Conservation (phyloP, 805 yeast genomes). For the Barnettozyma populi region DNA sequence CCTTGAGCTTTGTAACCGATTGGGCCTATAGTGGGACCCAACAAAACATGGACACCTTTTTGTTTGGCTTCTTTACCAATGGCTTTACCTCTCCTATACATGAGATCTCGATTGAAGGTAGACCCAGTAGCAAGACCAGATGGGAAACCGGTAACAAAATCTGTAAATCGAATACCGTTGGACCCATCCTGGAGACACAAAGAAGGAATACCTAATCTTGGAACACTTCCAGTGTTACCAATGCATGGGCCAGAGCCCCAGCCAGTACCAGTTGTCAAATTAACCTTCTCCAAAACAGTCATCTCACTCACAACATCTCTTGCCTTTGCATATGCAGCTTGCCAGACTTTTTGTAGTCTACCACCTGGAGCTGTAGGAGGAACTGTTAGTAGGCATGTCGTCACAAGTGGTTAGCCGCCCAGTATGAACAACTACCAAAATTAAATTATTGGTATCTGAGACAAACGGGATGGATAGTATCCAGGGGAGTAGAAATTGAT, state of each 20-base stretch:
- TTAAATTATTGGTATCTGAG: slow-evolving; percentile 1
- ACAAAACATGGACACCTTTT: slow-evolving; percentile 50
- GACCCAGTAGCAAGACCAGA: slow-evolving; percentile 55
- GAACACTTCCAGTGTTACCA: slow-evolving; percentile 56
- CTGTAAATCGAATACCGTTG: slow-evolving; percentile 53
- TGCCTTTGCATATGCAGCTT: slow-evolving; percentile 50
- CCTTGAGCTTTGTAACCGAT: slow-evolving; percentile 58
- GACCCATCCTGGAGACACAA: slow-evolving; percentile 62
- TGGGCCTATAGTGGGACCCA: slow-evolving; percentile 58
- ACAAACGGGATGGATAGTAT: slow-evolving; percentile 24
- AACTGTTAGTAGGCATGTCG: slow-evolving; percentile 6
- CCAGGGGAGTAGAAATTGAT: slow-evolving; percentile 19
- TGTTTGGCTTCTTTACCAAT: slow-evolving; percentile 48
- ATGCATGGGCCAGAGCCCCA: slow-evolving; percentile 60
- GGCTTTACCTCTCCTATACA: slow-evolving; percentile 49
- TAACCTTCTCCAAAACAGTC: slow-evolving; percentile 55
- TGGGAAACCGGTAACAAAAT: slow-evolving; percentile 51
- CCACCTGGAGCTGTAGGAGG: slow-evolving; percentile 35
- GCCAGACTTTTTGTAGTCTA: slow-evolving; percentile 48
- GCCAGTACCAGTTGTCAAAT: slow-evolving; percentile 48
- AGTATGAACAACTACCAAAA: not conserved
- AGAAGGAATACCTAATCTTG: slow-evolving; percentile 47
- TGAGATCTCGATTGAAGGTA: slow-evolving; percentile 48
- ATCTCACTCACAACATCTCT: slow-evolving; percentile 48
- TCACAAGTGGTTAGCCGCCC: not conserved